Evolutionary conservation across 768 basidiomycete genomes (phyloP).

Genomic region (Boletus huronensis): DNA sequence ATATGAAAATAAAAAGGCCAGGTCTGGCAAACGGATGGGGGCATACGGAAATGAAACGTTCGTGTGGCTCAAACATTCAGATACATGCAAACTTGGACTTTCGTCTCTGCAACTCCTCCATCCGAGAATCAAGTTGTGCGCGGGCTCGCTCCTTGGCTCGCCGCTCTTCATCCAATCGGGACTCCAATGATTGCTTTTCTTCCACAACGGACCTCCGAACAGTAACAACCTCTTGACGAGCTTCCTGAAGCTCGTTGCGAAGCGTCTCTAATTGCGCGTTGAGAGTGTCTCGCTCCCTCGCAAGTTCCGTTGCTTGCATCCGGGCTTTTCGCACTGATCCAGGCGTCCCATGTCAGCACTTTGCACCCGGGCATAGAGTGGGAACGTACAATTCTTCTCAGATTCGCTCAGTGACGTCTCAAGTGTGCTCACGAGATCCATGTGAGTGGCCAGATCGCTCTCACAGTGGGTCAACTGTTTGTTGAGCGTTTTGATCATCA

Average conservation of each 20-base stretch:
- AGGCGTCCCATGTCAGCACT: conserved; percentile 9
- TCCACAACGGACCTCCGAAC: conserved; percentile 79
- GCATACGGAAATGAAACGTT: neutral
- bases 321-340: conserved; percentile 83
- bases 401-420: conserved; percentile 87
- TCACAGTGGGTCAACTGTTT: conserved; percentile 94
- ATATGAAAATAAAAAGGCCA: conserved; percentile 5
- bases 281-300: conserved; percentile 78
- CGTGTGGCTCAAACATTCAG: conserved; percentile 37
- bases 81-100: conserved; percentile 93
- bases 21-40: conserved; percentile 1
- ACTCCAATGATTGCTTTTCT: conserved; percentile 85
- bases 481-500: conserved; percentile 90
- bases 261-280: conserved; percentile 62
- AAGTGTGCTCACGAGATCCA: conserved; percentile 81
- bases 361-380: neutral
- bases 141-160: conserved; percentile 85
- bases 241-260: conserved; percentile 69
- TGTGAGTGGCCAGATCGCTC: conserved; percentile 84
- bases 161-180: conserved; percentile 81
- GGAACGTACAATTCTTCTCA: conserved; percentile 82
- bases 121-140: conserved; percentile 80
- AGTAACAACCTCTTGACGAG: conserved; percentile 74
- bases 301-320: conserved; percentile 88
- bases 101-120: conserved; percentile 79